Evolutionary conservation across 805 yeast genomes (phyloP), one percentile per base, ranked within the genome.

Genomic region (Starmerella sirachaensis): DNA sequence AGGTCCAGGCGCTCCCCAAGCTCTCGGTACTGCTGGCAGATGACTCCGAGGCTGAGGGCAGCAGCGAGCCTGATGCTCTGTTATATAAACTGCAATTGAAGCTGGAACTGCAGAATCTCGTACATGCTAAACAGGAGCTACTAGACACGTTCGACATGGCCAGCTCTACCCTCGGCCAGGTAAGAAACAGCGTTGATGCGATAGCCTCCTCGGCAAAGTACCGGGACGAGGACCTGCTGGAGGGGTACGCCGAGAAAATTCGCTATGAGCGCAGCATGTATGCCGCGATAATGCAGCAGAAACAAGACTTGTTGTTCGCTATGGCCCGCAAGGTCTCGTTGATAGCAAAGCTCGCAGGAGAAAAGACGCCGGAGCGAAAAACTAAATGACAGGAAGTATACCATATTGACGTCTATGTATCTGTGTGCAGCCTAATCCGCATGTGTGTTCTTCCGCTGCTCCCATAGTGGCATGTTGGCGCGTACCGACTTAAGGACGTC

Each of bases 391-490:
- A n/a, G n/a, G n/a, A n/a, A n/a, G n/a, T n/a, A n/a, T n/a, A n/a
- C n/a, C n/a, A n/a, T n/a, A n/a, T n/a, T n/a, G n/a, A n/a, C n/a
- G n/a, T 11, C 26, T 23, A 11, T 23, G n/a, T 23, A 11, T 23
- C 11, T 11, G n/a, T 11, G n/a, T 11, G 26, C 26, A 23, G 26
- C 11, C n/a, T n/a, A 11, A 23, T n/a, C n/a, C 16, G 18, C 18
- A 5, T 39, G 20, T 2, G 42, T 33, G 30, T 32, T 31, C 23
- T 33, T 29, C 13, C 91, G 67, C 59, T 81, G 93, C 18, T 58
- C 56, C 28, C 72, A 66, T 13, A 81, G 69, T 5, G 93, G 93
- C 48, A 81, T 77, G 6, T 76, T 75, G 13, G 60, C 60, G 50
- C 94, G 72, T 19, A 75, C 74, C 14, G 62, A 59, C 1, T 63